Conservation (phyloP, 495 filamentous ascomycete species). For the Astrothelium subdiscretum region DNA sequence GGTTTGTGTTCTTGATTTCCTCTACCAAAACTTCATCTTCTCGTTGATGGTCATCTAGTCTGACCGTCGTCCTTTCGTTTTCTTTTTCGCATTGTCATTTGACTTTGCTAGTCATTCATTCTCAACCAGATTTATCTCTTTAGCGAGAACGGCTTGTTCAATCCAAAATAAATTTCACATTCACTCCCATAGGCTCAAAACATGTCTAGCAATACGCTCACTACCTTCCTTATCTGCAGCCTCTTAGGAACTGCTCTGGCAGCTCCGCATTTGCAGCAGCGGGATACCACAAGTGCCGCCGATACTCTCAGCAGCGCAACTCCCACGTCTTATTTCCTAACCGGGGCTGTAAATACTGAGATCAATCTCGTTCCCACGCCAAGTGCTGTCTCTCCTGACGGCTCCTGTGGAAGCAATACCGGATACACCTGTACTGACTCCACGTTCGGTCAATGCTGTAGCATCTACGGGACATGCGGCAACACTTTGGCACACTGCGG, state of each 20-base stretch:
- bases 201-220: not conserved
- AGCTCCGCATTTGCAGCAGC: not conserved
- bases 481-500: constrained; percentile 11
- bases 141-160: not conserved
- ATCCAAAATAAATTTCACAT: not conserved
- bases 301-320: not conserved
- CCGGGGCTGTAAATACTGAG: not conserved
- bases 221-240: not conserved
- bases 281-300: not conserved
- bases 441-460: constrained; percentile 17
- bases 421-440: constrained; percentile 18
- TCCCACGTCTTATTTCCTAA: not conserved
- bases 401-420: constrained; percentile 14
- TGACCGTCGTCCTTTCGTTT: not conserved
- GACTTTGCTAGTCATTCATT: too few relatives aligned
- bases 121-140: not conserved
- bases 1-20: not conserved
- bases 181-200: not conserved
- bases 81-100: too few relatives aligned
- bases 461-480: constrained; percentile 19
- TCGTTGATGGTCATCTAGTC: not conserved
- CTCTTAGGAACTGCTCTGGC: not conserved
- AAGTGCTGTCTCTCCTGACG: constrained; percentile 2
- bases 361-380: not conserved
- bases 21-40: not conserved